These are phyloP conservation scores for Discostella stelligeroides DNA, from an alignment of 108 stramenopile species.

Conservation along the genomic window DNA sequence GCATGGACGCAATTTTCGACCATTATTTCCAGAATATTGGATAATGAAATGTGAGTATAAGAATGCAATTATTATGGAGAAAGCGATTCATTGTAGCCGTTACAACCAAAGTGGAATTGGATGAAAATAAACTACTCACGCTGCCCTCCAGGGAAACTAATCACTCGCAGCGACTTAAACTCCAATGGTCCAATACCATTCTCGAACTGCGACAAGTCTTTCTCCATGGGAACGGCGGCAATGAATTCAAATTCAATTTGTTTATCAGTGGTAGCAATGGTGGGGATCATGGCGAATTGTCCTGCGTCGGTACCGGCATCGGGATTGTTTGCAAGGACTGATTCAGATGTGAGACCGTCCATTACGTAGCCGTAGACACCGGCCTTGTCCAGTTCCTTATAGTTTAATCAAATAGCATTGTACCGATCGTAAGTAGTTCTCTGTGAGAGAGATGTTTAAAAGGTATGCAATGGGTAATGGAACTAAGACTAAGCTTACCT, in stretches of 20 bases:
- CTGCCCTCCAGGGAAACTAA: slow-evolving; percentile 90
- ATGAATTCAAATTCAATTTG: slow-evolving; percentile 83
- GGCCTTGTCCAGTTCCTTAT: slow-evolving; percentile 68
- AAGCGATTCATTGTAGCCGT: too few relatives aligned
- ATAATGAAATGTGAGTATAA: neutral
- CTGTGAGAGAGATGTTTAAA: too few relatives aligned
- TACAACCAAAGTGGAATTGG: too few relatives aligned
- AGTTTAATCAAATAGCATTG: too few relatives aligned
- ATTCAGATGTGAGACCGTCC: slow-evolving; percentile 74
- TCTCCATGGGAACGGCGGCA: slow-evolving; percentile 84
- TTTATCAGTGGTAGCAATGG: slow-evolving; percentile 67
- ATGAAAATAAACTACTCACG: neutral
- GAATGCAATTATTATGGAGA: neutral
- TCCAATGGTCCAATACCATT: slow-evolving; percentile 85
- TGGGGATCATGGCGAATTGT: slow-evolving; percentile 87
- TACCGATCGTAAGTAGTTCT: too few relatives aligned
- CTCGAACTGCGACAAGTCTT: slow-evolving; percentile 65
- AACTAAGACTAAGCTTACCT: too few relatives aligned
- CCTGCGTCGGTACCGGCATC: slow-evolving; percentile 90
- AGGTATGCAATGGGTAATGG: too few relatives aligned
- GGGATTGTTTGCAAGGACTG: slow-evolving; percentile 93
- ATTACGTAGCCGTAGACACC: slow-evolving; percentile 85
- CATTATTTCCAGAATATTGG: neutral
- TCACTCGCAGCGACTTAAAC: slow-evolving; percentile 69
- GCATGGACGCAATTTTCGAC: neutral